phyloP scores from a whole-genome alignment of 2,329 filamentous ascomycete species.

The Pochonia chlamydosporia region DNA sequence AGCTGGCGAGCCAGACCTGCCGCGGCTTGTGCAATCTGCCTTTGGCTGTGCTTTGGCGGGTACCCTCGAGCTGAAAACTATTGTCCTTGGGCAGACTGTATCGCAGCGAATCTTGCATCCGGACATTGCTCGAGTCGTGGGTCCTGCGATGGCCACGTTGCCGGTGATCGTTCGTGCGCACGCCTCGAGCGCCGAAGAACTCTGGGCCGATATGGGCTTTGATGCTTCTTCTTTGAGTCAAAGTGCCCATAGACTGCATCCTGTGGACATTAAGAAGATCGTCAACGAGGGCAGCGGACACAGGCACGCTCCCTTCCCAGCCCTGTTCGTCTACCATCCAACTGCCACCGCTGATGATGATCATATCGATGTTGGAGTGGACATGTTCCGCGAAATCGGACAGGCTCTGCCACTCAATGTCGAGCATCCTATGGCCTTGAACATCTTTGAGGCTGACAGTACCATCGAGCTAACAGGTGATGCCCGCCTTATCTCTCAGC shows the following conservation, averaged over 20 bases:
- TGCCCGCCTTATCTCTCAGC: constrained; percentile 13
- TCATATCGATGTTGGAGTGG: not conserved
- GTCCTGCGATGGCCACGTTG: constrained; percentile 18
- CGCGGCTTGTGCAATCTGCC: constrained; percentile 15
- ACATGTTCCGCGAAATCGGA: constrained; percentile 22
- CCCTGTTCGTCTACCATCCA: constrained; percentile 19
- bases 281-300: constrained; percentile 14
- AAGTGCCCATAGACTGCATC: constrained; percentile 12
- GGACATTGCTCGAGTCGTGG: constrained; percentile 15
- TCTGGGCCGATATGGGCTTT: constrained; percentile 4
- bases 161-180: constrained; percentile 14
- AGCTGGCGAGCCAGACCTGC: not conserved
- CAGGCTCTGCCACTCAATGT: constrained; percentile 28
- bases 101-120: constrained; percentile 17
- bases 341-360: not conserved
- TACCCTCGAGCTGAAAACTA: constrained; percentile 14
- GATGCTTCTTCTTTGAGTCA: constrained; percentile 4
- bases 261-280: constrained; percentile 17
- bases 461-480: constrained; percentile 17
- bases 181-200: constrained; percentile 8
- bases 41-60: constrained; percentile 18
- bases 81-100: constrained; percentile 17
- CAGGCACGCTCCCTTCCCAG: constrained; percentile 15
- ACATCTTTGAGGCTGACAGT: constrained; percentile 22
- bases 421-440: constrained; percentile 34